Base-by-base conservation (phyloP, 306 rosid species). In the Quercus rubra region DNA sequence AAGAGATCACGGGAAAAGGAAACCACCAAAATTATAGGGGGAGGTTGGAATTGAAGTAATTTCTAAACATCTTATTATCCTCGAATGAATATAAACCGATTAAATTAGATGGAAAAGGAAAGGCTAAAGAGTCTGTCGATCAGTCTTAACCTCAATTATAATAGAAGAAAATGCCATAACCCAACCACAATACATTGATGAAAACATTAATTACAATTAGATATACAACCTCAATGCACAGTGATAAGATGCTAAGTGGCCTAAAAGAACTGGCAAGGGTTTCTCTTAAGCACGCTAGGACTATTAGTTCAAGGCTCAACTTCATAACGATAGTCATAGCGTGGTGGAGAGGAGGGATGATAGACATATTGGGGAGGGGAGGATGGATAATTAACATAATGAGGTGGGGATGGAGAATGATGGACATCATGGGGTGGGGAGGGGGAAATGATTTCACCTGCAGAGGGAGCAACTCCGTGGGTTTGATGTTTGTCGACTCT, bases 401-500 rank as follows among this genome's bases (percentile, higher is more conserved):
- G 81, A n/a, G 84, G 71, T 14, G 87, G 83, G 11, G 74, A 64
- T 2, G 80, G 46, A 20, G 86, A 55, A 77, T 81, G 85, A 77
- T 85, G 82, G 19, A 35, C 64, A 3, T 81, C 70, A 77, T 77
- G 88, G 3, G 81, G 76, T n/a, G 96, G 90, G 13, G 94, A 83
- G 35, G 91, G 86, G 57, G 93, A 87, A 81, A 91, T 80, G 43
- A 79, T 70, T 79, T 90, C 94, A 55, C 89, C 90, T 28, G 74
- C 19, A 19, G 79, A 69, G 3, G 88, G 83, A 81, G 78, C 81
- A 28, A 84, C 88, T 27, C 14, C 55, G 3, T 75, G 85, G 77
- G 91, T 38, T 83, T 91, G 87, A 10, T 80, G 89, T 86, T 93
- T 96, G 77, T 93, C 96, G 15, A 93, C 93, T 87, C 90, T 85